Base-by-base conservation (phyloP, 306 rosid genomes). In the Hippophae gyantsensis region DNA sequence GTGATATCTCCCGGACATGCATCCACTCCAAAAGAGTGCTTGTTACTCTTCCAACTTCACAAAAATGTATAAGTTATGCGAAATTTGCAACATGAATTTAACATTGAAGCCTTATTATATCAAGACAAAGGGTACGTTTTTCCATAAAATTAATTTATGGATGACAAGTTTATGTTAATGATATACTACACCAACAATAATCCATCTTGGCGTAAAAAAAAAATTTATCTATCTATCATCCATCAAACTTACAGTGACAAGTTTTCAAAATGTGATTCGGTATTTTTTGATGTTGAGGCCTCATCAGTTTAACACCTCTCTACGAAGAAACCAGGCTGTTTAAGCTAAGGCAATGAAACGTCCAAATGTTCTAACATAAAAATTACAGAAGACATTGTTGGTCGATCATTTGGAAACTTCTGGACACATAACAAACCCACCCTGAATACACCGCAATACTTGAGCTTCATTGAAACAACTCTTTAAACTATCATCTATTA, bases 341-440 rank as follows among this genome's bases (percentile, higher is more conserved):
- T 62, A n/a, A 69, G 73, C 13, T 23, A 41, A 40, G 73, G 64
- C 56, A 67, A 45, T 7, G 41, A n/a, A 6, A 59, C 59, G 10
- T 14, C 63, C 46, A 60, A 59, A 6, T 72, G 49, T 41, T 55
- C 58, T 14, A 62, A 42, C 73, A 62, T 73, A n/a, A 57, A 41
- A 42, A 67, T 57, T 45, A 67, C 51, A 2, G 63, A 51, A 6
- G 65, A 45, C 78, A 72, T 60, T 59, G 41, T 52, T 42, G 76
- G 68, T 46, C 72, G 56, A 52, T 65, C 72, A 8, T 9, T 0
- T 1, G 43, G 46, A 25, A 54, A 45, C 32, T 48, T 60, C 32
- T 65, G 76, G 43, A 72, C 71, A 8, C 71, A 65, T 18, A 65
- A 42, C 13, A 64, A 40, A 26, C 70, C 70, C 10, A 71, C 59